Conservation (phyloP, 805 yeast species). For the Barnettozyma siamensis region DNA sequence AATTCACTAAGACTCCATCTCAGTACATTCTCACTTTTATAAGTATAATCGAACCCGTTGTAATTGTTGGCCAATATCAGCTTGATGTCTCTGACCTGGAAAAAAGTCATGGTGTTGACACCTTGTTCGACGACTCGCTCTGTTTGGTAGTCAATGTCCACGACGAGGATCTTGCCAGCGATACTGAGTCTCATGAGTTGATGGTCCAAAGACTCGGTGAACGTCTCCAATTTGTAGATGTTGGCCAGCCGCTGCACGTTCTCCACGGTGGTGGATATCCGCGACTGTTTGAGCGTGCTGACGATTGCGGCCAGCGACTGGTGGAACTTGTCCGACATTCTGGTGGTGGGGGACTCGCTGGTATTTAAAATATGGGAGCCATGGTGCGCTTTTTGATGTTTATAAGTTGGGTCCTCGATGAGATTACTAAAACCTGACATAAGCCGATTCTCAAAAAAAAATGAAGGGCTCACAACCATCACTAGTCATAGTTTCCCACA, state of each 20-base stretch:
- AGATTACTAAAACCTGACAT: too few species aligned
- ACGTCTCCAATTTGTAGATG: conserved; percentile 24
- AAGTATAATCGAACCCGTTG: conserved; percentile 16
- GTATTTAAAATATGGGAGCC: too few species aligned
- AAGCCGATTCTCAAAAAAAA: too few species aligned
- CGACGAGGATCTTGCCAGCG: conserved; percentile 25
- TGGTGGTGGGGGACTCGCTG: too few species aligned
- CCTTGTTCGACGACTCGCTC: conserved; percentile 10
- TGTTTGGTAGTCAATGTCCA: conserved; percentile 23
- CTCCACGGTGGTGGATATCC: conserved; percentile 20
- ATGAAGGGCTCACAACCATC: too few species aligned
- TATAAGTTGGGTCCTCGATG: too few species aligned
- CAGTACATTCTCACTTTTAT: conserved; percentile 16
- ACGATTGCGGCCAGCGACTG: conserved; percentile 17
- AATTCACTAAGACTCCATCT: conserved; percentile 12
- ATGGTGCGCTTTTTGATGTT: too few species aligned
- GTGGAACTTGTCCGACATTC: conserved; percentile 23
- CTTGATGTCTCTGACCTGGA: conserved; percentile 11
- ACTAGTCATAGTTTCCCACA: too few species aligned
- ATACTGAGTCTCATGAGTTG: conserved; percentile 18
- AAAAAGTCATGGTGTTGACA: conserved; percentile 10
- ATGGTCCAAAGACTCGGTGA: conserved; percentile 17
- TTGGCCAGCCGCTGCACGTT: conserved; percentile 23
- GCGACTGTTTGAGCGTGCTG: conserved; percentile 16
- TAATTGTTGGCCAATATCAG: conserved; percentile 24